Evolutionary conservation across 78 protist species (phyloP), one percentile per base, ranked within the genome.

Genomic region (Cyanophora paradoxa): DNA sequence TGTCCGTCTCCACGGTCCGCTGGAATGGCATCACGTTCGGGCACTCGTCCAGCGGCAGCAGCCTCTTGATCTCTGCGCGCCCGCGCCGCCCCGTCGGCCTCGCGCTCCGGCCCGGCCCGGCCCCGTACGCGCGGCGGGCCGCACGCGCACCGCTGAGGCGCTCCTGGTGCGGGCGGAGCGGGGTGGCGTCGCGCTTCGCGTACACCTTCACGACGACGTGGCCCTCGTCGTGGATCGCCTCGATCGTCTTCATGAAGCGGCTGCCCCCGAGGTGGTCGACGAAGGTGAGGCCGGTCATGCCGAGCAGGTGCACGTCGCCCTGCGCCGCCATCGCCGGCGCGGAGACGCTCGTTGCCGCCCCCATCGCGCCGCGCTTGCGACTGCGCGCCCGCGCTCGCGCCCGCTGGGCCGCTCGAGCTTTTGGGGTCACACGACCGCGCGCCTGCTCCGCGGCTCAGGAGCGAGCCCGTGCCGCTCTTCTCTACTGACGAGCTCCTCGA

Each of bases 1-100:
- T 56, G 8, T 78, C 79, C 24, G 93, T 83, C 41, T 88, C 93
- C 16, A 39, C 6, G 62, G 75, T 78, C 50, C 76, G 24, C 33
- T 54, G 75, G 79, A 78, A 92, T 20, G 91, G 86, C 82, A 89
- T 65, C 7, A 90, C 83, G 69, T 89, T 84, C 20, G 84, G 81
- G 30, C 40, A 64, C 2, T 42, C 40, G 26, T 69, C 46, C 19
- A 24, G 28, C 41, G 39, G 41, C 52, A 81, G 54, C 50, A 19
- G 37, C n/a, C 61, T 78, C 54, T 72, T 52, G 33, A 83, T 76
- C 50, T 69, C 76, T 79, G 70, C 31, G 63, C 8, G 36, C 69
- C 65, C 20, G 11, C 36, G 50, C 22, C 41, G 24, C 54, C 50
- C 40, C 24, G 33, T 72, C 30, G 44, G 17, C 37, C 17, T 22